phyloP scores from a whole-genome alignment of 768 basidiomycete genomes.

The Collybia nuda region DNA sequence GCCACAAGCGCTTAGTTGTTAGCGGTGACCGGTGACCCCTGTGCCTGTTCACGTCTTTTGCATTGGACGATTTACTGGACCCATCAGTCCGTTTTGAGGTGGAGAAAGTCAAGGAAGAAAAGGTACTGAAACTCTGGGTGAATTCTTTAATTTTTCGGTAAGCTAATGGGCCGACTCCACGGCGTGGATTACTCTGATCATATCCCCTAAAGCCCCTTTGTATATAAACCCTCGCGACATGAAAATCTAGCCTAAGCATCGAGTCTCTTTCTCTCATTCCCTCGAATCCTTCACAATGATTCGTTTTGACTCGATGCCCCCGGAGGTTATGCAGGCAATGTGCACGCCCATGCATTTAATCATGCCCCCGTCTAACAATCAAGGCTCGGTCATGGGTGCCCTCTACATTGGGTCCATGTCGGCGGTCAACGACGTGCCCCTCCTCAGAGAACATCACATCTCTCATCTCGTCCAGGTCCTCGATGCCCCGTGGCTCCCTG shows the following conservation, averaged over 20 bases:
- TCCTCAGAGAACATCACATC: conserved; percentile 48
- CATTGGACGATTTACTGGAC: background rate
- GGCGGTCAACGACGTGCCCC: conserved; percentile 55
- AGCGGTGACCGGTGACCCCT: background rate
- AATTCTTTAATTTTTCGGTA: conserved; percentile 14
- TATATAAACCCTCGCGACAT: conserved; percentile 15
- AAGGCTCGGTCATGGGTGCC: conserved; percentile 37
- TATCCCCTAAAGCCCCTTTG: conserved; percentile 13
- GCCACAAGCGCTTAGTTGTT: background rate
- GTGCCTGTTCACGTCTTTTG: conserved; percentile 2
- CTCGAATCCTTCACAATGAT: conserved; percentile 49
- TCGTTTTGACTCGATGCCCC: conserved; percentile 71
- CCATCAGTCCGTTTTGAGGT: background rate
- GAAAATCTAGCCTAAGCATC: conserved; percentile 5
- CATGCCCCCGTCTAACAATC: conserved; percentile 38
- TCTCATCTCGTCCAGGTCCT: conserved; percentile 62
- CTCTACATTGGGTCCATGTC: conserved; percentile 70
- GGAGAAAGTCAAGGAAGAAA: background rate
- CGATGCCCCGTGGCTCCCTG: conserved; percentile 62
- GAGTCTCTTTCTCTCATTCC: conserved; percentile 1
- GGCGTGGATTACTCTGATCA: conserved; percentile 11
- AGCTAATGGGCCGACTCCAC: conserved; percentile 13
- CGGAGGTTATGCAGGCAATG: conserved; percentile 81
- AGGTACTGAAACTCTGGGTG: conserved; percentile 1
- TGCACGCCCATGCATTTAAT: conserved; percentile 85